Evolutionary conservation across 2,329 filamentous ascomycete species (phyloP).

Genomic region (Cordyceps farinosa): DNA sequence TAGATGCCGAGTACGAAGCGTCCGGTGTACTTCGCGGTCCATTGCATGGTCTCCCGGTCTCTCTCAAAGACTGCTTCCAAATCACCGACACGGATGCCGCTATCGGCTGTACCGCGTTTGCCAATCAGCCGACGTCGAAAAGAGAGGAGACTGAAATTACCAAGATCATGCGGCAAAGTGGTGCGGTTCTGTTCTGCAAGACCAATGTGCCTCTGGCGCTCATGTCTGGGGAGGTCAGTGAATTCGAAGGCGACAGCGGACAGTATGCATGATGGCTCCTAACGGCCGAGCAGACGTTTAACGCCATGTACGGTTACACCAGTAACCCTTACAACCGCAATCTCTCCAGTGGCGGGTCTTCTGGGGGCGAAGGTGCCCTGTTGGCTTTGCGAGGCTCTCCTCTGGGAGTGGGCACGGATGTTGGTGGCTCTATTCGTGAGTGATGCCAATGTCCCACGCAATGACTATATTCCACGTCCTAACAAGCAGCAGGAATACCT

Average conservation of each 20-base stretch:
- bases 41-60: constrained; percentile 1
- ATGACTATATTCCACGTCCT: not conserved
- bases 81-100: not conserved
- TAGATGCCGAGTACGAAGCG: not conserved
- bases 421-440: constrained; percentile 6
- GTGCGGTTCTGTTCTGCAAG: constrained; percentile 1
- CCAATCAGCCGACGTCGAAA: not conserved
- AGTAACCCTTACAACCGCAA: not conserved
- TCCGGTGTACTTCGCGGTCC: not conserved
- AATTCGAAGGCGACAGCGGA: too few relatives aligned
- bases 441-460: not conserved
- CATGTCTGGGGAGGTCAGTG: not conserved
- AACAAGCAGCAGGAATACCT: not conserved
- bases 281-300: not conserved
- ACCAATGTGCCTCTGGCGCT: not conserved
- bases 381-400: constrained; percentile 1
- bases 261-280: not conserved
- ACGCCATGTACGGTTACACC: not conserved
- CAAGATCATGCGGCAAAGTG: not conserved
- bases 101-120: not conserved
- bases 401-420: not conserved
- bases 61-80: constrained; percentile 10
- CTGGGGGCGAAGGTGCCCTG: not conserved
- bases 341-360: not conserved
- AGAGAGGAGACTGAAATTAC: not conserved